These are phyloP conservation scores for Rhizoclosmatium globosum DNA, from an alignment of 192 early-diverging fungal genomes.

Conservation along the genomic window DNA sequence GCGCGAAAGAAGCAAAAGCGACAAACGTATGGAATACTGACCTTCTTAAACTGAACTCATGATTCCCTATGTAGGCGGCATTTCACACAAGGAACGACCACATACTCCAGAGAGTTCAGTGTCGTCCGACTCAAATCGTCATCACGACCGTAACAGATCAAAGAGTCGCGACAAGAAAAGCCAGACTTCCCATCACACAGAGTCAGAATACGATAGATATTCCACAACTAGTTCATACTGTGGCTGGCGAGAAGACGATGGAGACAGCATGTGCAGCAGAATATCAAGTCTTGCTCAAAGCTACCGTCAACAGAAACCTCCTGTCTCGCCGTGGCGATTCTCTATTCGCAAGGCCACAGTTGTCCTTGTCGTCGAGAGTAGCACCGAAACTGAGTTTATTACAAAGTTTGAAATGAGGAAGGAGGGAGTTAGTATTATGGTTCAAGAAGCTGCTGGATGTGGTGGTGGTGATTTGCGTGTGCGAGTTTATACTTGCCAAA, in stretches of 20 bases:
- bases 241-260: background rate
- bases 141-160: background rate
- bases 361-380: slow-evolving; percentile 3
- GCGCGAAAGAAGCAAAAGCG: too few relatives aligned
- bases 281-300: slow-evolving; percentile 1
- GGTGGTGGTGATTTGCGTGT: slow-evolving; percentile 15
- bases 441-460: slow-evolving; percentile 24
- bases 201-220: background rate
- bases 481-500: slow-evolving; percentile 8
- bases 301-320: background rate
- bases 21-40: too few relatives aligned
- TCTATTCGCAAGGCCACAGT: slow-evolving; percentile 21
- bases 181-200: background rate
- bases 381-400: slow-evolving; percentile 28
- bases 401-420: slow-evolving; percentile 33
- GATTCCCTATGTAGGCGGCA: background rate
- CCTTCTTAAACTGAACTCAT: too few relatives aligned
- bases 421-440: slow-evolving; percentile 11
- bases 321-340: slow-evolving; percentile 13
- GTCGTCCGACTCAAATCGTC: background rate
- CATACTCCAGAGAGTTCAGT: background rate
- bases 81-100: background rate
- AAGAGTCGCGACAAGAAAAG: background rate
- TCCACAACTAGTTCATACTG: background rate
- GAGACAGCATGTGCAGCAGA: slow-evolving; percentile 17